Evolutionary conservation across 768 basidiomycete genomes (phyloP).

Genomic region (Boletus sp.): DNA sequence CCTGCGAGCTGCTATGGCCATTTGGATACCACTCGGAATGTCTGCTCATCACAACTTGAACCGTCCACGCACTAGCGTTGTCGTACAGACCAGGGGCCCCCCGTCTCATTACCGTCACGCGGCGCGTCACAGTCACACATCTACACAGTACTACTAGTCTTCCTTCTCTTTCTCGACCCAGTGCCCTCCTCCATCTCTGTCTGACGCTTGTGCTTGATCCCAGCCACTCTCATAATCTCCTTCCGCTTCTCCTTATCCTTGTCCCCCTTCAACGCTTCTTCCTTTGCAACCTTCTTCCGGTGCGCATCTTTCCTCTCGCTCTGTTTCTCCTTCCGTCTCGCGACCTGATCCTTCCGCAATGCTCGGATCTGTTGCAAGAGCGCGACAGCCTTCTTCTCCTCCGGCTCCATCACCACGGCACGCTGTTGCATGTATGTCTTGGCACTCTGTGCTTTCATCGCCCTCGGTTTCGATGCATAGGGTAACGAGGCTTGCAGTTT

Average conservation of each 20-base stretch:
- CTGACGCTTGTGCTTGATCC: constrained; percentile 71
- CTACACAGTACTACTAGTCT: constrained; percentile 28
- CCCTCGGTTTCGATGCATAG: constrained; percentile 88
- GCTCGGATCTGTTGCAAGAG: constrained; percentile 93
- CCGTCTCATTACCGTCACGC: constrained; percentile 10
- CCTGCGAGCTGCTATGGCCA: constrained; percentile 3
- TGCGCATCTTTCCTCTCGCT: constrained; percentile 68
- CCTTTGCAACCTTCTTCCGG: constrained; percentile 71
- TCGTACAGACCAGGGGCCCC: background rate
- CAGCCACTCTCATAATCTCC: constrained; percentile 68
- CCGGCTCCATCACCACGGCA: constrained; percentile 92
- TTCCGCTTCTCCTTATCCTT: constrained; percentile 78
- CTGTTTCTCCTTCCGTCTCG: constrained; percentile 81
- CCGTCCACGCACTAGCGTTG: background rate
- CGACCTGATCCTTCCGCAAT: constrained; percentile 84
- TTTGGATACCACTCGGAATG: constrained; percentile 27
- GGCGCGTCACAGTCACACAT: constrained; percentile 19
- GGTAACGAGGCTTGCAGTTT: constrained; percentile 91
- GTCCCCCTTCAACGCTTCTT: constrained; percentile 56
- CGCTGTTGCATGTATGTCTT: constrained; percentile 93
- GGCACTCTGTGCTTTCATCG: constrained; percentile 68
- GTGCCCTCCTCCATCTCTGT: constrained; percentile 57
- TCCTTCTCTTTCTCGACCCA: constrained; percentile 49
- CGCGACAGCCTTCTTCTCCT: constrained; percentile 90
- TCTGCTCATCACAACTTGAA: constrained; percentile 24